Base-by-base conservation (phyloP, 2,329 filamentous ascomycete genomes). In the Penicillium verrucosum region DNA sequence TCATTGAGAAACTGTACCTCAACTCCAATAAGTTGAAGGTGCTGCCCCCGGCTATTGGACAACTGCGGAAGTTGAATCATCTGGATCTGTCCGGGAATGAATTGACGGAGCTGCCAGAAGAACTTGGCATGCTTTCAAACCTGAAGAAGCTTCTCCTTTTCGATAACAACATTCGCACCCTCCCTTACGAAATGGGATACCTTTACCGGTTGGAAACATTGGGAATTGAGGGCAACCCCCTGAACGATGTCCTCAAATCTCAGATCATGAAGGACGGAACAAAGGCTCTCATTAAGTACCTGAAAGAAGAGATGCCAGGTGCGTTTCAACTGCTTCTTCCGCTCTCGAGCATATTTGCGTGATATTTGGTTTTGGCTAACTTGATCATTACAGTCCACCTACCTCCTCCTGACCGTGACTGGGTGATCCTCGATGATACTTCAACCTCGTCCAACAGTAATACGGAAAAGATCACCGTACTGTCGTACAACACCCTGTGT, bases 101-200 rank as follows among this genome's bases (percentile, higher is more conserved):
- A 60, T 81, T 99, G 58, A 83, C 82, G 9, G 86, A 89, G 62
- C 80, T 99, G 4, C 94, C 94, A 1, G 84, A 89, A 23, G 93
- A 99, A 78, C 85, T 99, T 59, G 94, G 94, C 70, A 99, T 97
- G 93, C 90, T 96, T 67, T 94, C 92, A 29, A 94, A 92, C 65
- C 80, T 99, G 54, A 92, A 90, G 75, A 87, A 89, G 63, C 81
- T 99, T 5, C 80, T 92, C 29, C 80, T 97, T 2, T 97, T 96
- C 73, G 92, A 96, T 77, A 99, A 99, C 74, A 83, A 89, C 60
- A 88, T 99, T 53, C 85, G 85, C 59, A 87, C 85, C 23, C 80
- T 99, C 27, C 94, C 94, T 1, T 88, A 82, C 67, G 92, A 97
- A 73, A 79, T 99, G 58, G 94, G 94, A 8, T 94, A 91, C 30